Percentiles rank a stretch among this genome's conserved stretches.
phyloP scores from a whole-genome alignment of 352 stramenopile genomes.

The Globisporangium viniferum region DNA sequence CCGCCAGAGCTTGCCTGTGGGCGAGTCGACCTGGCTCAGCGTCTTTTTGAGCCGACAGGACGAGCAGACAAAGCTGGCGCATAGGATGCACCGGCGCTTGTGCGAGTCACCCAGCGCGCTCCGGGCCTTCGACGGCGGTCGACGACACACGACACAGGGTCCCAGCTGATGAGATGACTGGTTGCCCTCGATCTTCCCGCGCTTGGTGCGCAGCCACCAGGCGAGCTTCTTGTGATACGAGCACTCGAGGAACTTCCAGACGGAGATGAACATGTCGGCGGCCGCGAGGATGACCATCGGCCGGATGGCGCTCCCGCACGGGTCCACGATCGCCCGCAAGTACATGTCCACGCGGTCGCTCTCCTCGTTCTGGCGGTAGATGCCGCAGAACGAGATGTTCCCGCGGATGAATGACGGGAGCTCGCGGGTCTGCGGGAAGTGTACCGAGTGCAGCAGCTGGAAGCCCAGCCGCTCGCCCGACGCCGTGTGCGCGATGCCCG shows the following conservation, averaged over 20 bases:
- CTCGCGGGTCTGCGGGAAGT: constrained; percentile 31
- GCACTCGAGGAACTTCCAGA: constrained; percentile 5
- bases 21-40: constrained; percentile 4
- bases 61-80: constrained; percentile 1
- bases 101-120: not conserved
- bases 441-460: constrained; percentile 40
- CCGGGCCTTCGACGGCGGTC: not conserved
- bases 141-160: not conserved
- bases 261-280: constrained; percentile 2
- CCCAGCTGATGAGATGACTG: not conserved
- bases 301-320: not conserved
- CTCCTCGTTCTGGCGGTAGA: constrained; percentile 1
- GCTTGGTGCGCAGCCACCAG: not conserved
- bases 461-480: constrained; percentile 33
- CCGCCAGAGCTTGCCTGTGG: not conserved
- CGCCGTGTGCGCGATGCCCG: constrained; percentile 22
- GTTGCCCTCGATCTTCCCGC: not conserved
- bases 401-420: constrained; percentile 23
- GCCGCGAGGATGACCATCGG: not conserved
- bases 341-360: not conserved
- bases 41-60: constrained; percentile 9
- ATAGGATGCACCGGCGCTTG: constrained; percentile 4
- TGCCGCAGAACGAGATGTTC: constrained; percentile 10
- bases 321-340: not conserved
- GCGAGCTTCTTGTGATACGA: constrained; percentile 1